Base-by-base conservation (phyloP, 2,329 filamentous ascomycete species). In the Calycina herbarum region DNA sequence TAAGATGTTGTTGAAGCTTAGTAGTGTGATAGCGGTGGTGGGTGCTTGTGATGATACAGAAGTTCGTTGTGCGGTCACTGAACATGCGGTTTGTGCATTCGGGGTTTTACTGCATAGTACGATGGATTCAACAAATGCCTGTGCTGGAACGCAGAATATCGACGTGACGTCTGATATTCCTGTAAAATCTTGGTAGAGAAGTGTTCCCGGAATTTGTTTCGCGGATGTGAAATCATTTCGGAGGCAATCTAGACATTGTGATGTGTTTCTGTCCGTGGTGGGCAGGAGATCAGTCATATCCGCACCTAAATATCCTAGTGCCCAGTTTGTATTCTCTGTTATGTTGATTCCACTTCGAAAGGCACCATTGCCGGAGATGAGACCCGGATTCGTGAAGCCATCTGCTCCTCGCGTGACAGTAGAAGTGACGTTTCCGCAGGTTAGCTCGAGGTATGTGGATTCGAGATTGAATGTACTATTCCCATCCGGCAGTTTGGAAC, bases 141-240 rank as follows among this genome's bases (percentile, higher is more conserved):
- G 70, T n/a, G 63, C 62, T 1, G 69, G 69, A 1, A 64, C 59
- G 56, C 71, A 73, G 40, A 66, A 73, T 0, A 73, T 69, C 5
- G 66, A 68, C n/a, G 69, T 69, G 33, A 69, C 71, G 33, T 73
- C 69, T 20, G 63, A 17, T 7, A 48, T 29, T 4, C 70, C 71
- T 5, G 65, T 68, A 31, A 71, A 72, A 40, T 73, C 71, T 64
- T 73, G 70, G 45, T 68, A 73, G 1, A 73, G 58, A 4, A 72
- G 48, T 1, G 68, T 17, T 27, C 70, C 71, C 2, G 70, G 65
- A 8, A 68, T 42, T 29, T 63, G 62, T 1, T 63, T 61, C 24
- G 61, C 27, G 8, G 51, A 56, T 15, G 64, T 60, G 15, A 48
- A 61, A 27, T 69, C 65, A 56, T 62, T 20, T 2, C 59, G 60